These are phyloP conservation scores for Vanrija sp. DNA, from an alignment of 1,284 basidiomycete species.

Conservation along the genomic window DNA sequence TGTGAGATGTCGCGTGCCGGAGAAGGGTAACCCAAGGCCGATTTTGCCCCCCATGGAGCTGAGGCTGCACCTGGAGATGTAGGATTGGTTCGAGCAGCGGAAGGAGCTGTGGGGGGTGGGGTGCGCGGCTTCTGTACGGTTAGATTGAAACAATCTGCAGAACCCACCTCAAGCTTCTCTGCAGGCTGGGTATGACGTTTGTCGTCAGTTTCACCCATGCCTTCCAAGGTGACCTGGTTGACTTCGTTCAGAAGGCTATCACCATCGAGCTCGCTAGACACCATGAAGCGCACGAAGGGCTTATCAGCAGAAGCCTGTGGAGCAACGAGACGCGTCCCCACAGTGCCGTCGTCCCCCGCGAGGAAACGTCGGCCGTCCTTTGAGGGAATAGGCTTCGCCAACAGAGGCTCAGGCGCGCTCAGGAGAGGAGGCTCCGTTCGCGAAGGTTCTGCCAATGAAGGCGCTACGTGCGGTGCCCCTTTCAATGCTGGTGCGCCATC, in stretches of 20 bases:
- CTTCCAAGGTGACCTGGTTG: constrained; percentile 48
- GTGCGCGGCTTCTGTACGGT: constrained; percentile 29
- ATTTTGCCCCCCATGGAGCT: constrained; percentile 29
- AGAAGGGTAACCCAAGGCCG: constrained; percentile 20
- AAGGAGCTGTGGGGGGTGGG: constrained; percentile 20
- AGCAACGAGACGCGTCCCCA: too few relatives aligned
- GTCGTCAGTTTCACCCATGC: constrained; percentile 35
- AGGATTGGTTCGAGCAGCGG: constrained; percentile 13
- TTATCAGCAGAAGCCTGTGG: constrained; percentile 1
- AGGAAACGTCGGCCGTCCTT: background rate
- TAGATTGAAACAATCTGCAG: background rate
- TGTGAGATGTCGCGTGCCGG: constrained; percentile 11
- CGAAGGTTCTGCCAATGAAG: background rate
- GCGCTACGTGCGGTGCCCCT: too few relatives aligned
- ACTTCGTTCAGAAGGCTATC: constrained; percentile 48
- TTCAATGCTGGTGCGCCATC: background rate
- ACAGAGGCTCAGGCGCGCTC: background rate
- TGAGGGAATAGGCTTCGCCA: background rate
- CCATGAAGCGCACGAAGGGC: constrained; percentile 42
- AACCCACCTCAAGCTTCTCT: constrained; percentile 24
- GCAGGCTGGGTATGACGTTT: constrained; percentile 12
- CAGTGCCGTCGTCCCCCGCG: too few relatives aligned
- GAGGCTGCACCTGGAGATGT: constrained; percentile 16
- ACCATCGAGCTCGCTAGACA: constrained; percentile 47
- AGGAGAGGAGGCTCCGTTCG: background rate